These are phyloP conservation scores for Gymnopus androsaceus DNA, from an alignment of 1,284 basidiomycete genomes.

Conservation along the genomic window DNA sequence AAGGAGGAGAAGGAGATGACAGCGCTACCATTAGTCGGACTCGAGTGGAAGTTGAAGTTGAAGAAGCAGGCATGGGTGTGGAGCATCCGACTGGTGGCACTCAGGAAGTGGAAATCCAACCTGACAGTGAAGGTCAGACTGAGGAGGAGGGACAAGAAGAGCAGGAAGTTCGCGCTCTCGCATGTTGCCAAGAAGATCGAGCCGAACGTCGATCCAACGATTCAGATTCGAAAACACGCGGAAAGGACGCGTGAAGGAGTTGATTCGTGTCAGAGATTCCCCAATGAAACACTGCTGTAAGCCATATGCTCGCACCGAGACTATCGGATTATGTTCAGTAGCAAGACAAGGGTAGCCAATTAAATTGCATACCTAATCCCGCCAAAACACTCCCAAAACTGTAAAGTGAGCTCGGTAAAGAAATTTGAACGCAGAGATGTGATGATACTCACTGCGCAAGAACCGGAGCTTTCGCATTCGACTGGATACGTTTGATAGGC, in stretches of 20 bases:
- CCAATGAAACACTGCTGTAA: constrained; percentile 42
- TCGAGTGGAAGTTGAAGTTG: too few relatives aligned
- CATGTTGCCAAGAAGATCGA: constrained; percentile 42
- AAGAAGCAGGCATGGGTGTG: too few relatives aligned
- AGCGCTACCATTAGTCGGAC: too few relatives aligned
- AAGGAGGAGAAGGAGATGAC: too few relatives aligned
- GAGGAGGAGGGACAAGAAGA: too few relatives aligned
- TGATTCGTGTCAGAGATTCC: constrained; percentile 39
- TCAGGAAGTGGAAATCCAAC: too few relatives aligned
- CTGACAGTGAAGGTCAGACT: too few relatives aligned
- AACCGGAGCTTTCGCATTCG: constrained; percentile 58
- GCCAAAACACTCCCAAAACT: constrained; percentile 65
- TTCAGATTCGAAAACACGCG: constrained; percentile 47
- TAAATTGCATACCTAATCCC: constrained; percentile 69
- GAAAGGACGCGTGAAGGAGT: constrained; percentile 38
- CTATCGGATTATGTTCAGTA: neutral
- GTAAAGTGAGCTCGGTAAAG: neutral
- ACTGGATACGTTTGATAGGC: constrained; percentile 63
- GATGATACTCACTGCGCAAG: constrained; percentile 42
- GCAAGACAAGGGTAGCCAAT: neutral
- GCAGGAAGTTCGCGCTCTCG: constrained; percentile 43
- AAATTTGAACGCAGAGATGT: neutral
- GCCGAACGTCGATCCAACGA: constrained; percentile 51
- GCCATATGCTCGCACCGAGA: constrained; percentile 44
- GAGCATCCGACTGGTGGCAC: too few relatives aligned